Percentiles rank a stretch among this genome's conserved stretches.
These are phyloP conservation scores for Salix brachista DNA, from an alignment of 345 rosid species.

Conservation along the genomic window DNA sequence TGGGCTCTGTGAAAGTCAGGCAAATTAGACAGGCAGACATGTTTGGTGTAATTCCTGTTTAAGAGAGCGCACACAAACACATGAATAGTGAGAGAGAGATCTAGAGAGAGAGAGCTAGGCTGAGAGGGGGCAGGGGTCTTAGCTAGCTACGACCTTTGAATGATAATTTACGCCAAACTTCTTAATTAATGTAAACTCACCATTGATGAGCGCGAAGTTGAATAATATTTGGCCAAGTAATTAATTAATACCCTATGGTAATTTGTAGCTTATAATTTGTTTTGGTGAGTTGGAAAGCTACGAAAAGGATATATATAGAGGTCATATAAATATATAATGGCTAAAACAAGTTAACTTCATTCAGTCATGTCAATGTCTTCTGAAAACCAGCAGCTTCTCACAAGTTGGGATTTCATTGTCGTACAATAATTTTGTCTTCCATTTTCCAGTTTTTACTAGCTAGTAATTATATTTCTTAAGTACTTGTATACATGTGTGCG, in stretches of 20 bases:
- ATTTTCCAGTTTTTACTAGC: neutral
- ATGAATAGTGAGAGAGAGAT: neutral
- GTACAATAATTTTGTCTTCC: neutral
- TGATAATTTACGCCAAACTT: neutral
- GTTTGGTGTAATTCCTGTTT: conserved; percentile 7
- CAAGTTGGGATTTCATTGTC: neutral
- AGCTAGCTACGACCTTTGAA: neutral
- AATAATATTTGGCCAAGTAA: neutral
- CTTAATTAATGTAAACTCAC: neutral
- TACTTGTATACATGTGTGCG: neutral
- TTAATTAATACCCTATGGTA: neutral
- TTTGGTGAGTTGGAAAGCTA: neutral
- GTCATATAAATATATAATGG: neutral
- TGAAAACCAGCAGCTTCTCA: neutral
- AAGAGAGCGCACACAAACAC: neutral
- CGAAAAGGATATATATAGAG: neutral
- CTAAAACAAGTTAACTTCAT: neutral
- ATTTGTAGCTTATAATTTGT: neutral
- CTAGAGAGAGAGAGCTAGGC: neutral
- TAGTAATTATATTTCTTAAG: too few species aligned
- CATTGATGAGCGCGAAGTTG: neutral
- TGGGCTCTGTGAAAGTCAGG: too few species aligned
- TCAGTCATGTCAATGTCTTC: neutral
- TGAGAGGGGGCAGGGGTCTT: neutral
- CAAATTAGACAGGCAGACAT: conserved; percentile 2